Evolutionary conservation across 495 filamentous ascomycete species (phyloP).

Genomic region (Hypoxylon lenormandii): DNA sequence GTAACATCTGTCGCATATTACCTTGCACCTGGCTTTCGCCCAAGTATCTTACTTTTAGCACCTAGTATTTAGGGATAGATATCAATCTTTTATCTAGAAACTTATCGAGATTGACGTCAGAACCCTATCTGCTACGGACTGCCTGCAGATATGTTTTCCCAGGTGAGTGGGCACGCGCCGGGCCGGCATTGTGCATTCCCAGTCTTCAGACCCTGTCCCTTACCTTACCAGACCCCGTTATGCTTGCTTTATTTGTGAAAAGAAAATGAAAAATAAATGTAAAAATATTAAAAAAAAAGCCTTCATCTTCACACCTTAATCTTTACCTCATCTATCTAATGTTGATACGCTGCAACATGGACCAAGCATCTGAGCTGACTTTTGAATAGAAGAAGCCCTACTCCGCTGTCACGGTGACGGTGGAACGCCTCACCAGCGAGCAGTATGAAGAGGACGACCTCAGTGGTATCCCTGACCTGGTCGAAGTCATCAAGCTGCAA

Average conservation of each 20-base stretch:
- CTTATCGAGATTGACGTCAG: slow-evolving; percentile 25
- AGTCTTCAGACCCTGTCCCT: slow-evolving; percentile 2
- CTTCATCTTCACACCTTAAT: not conserved
- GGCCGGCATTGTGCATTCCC: not conserved
- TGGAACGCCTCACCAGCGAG: slow-evolving; percentile 90
- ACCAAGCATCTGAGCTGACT: slow-evolving; percentile 16
- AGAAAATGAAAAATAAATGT: no score
- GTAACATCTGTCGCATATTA: slow-evolving; percentile 5
- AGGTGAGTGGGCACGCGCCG: slow-evolving; percentile 47
- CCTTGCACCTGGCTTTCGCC: not conserved
- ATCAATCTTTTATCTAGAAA: not conserved
- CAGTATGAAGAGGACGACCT: slow-evolving; percentile 89
- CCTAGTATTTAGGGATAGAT: slow-evolving; percentile 1
- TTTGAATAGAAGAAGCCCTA: slow-evolving; percentile 84
- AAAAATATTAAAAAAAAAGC: no score
- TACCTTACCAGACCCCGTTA: not conserved
- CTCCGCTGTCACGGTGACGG: slow-evolving; percentile 91
- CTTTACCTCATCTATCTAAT: not conserved
- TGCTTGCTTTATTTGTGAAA: not conserved
- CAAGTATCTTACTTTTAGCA: not conserved
- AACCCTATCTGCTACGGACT: slow-evolving; percentile 5
- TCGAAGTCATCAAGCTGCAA: slow-evolving; percentile 93
- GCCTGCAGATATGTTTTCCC: slow-evolving; percentile 56
- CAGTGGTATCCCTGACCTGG: slow-evolving; percentile 89
- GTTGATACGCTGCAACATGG: not conserved